These are phyloP conservation scores for Pythium phragmiticola DNA, from an alignment of 352 stramenopile species.

Conservation along the genomic window DNA sequence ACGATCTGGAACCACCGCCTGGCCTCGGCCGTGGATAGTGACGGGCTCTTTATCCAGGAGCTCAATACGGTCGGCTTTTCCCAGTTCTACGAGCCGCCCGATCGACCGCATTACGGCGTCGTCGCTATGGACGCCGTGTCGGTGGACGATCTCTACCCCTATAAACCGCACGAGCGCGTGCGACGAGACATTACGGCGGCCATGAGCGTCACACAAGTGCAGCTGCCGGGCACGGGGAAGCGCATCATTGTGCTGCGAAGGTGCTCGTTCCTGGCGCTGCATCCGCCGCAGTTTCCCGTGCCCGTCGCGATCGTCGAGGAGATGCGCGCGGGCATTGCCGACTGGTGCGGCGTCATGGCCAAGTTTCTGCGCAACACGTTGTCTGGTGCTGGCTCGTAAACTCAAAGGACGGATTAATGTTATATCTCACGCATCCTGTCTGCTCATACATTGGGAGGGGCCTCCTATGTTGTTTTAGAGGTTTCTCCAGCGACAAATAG, in stretches of 20 bases:
- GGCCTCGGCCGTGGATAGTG: slow-evolving; percentile 27
- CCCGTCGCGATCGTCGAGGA: slow-evolving; percentile 1
- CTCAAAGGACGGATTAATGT: no score
- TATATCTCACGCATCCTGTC: no score
- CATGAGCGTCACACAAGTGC: slow-evolving; percentile 20
- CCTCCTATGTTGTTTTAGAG: no score
- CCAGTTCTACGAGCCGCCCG: slow-evolving; percentile 27
- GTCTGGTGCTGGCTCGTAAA: no score
- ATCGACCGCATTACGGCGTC: not conserved
- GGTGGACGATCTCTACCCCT: slow-evolving; percentile 48
- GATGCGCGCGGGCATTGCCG: slow-evolving; percentile 9
- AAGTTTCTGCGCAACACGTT: slow-evolving; percentile 11
- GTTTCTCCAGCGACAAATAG: no score
- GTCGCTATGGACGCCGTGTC: slow-evolving; percentile 9
- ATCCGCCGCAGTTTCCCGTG: slow-evolving; percentile 18
- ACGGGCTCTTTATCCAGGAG: slow-evolving; percentile 14
- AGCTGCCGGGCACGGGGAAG: not conserved
- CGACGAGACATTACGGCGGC: slow-evolving; percentile 31
- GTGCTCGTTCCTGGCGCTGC: slow-evolving; percentile 14
- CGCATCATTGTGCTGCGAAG: slow-evolving; percentile 16
- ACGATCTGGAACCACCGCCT: slow-evolving; percentile 45
- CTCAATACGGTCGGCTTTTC: slow-evolving; percentile 28
- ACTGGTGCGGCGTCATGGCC: slow-evolving; percentile 16
- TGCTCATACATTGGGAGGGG: no score
- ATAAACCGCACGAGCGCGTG: slow-evolving; percentile 30